Conservation (phyloP, 2,329 filamentous ascomycete genomes). For the Aspergillus viridinutans region DNA sequence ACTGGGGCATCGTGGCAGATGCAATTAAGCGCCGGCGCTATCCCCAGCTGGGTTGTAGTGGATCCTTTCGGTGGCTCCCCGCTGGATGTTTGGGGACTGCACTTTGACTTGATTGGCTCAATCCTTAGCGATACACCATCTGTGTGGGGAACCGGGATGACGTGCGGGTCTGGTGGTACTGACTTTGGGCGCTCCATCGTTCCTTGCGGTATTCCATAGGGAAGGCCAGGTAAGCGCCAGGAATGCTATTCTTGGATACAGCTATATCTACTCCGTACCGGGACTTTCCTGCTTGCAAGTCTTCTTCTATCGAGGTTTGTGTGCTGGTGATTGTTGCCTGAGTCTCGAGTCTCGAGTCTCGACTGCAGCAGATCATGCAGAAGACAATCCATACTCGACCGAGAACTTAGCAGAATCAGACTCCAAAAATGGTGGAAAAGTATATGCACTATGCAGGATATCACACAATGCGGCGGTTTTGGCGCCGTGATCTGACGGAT, state of each 20-base stretch:
- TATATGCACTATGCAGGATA: not conserved
- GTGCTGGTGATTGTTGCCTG: not conserved
- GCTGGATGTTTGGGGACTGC: not conserved
- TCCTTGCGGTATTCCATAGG: not conserved
- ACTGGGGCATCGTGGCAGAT: constrained; percentile 10
- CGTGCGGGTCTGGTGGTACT: not conserved
- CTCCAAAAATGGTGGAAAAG: not conserved
- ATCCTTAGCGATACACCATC: not conserved
- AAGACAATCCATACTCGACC: not conserved
- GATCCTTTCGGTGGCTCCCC: constrained; percentile 4
- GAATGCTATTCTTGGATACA: not conserved
- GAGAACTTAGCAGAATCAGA: not conserved
- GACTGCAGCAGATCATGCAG: not conserved
- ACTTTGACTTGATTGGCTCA: not conserved
- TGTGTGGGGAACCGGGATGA: not conserved
- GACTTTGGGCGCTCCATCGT: not conserved
- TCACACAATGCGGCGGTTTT: not conserved
- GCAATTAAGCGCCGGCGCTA: constrained; percentile 22
- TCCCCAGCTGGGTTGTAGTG: not conserved
- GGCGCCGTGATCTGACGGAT: not conserved
- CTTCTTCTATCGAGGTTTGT: not conserved
- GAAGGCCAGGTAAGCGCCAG: not conserved
- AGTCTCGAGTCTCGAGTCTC: no score
- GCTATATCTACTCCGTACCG: not conserved
- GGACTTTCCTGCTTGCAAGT: not conserved